These are phyloP conservation scores for Yamadazyma scolyti DNA, from an alignment of 805 yeast genomes.

Conservation along the genomic window DNA sequence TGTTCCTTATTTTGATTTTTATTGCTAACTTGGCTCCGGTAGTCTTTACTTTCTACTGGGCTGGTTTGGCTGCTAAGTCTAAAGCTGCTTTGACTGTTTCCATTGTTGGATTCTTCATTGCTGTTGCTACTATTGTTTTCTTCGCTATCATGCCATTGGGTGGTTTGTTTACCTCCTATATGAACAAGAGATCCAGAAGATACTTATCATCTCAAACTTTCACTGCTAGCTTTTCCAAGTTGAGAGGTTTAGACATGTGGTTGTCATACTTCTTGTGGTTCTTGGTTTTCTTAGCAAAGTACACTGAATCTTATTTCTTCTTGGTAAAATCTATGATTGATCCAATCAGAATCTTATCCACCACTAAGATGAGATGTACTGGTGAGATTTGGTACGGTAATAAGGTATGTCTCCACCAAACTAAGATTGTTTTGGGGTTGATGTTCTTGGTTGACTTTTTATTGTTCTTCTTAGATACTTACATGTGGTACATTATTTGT, in stretches of 20 bases:
- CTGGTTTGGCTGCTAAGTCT: slow-evolving; percentile 63
- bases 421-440: slow-evolving; percentile 84
- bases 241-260: slow-evolving; percentile 91
- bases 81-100: slow-evolving; percentile 74
- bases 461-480: slow-evolving; percentile 97
- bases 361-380: slow-evolving; percentile 85
- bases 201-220: slow-evolving; percentile 93
- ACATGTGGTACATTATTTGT: slow-evolving; percentile 96
- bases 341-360: slow-evolving; percentile 86
- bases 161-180: slow-evolving; percentile 89
- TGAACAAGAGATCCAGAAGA: slow-evolving; percentile 81
- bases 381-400: slow-evolving; percentile 92
- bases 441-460: slow-evolving; percentile 91
- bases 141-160: slow-evolving; percentile 96
- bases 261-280: slow-evolving; percentile 91
- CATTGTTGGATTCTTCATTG: slow-evolving; percentile 85
- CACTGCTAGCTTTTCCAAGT: slow-evolving; percentile 83
- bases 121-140: slow-evolving; percentile 77
- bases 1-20: slow-evolving; percentile 66
- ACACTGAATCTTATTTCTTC: slow-evolving; percentile 87
- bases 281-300: slow-evolving; percentile 84
- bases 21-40: slow-evolving; percentile 79
- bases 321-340: slow-evolving; percentile 86
- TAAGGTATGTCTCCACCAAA: slow-evolving; percentile 77
- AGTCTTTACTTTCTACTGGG: slow-evolving; percentile 79